A percentile compares a stretch with the other conserved stretches of the same genome.
phyloP scores from a whole-genome alignment of 495 filamentous ascomycete genomes.

The Penicillium salamii region DNA sequence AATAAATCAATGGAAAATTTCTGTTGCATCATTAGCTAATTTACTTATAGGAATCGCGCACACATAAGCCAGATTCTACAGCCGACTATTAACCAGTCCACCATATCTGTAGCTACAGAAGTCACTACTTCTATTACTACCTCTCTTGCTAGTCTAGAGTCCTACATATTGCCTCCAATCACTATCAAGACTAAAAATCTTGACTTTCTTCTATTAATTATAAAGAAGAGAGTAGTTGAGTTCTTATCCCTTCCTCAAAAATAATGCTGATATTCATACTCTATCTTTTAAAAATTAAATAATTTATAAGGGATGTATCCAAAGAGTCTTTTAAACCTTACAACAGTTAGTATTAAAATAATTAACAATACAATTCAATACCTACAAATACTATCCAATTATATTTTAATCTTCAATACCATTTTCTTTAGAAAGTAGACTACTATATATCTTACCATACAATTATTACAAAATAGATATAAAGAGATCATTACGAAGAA shows the following conservation, averaged over 20 bases:
- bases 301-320: not conserved
- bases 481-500: not conserved
- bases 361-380: constrained; percentile 1
- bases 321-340: not conserved
- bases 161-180: not conserved
- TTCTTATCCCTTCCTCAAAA: not conserved
- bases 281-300: not conserved
- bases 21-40: not conserved
- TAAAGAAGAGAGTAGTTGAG: not conserved
- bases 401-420: not conserved
- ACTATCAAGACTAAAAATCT: not conserved
- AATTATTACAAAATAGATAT: not conserved
- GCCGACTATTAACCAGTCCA: not conserved
- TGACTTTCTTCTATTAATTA: not conserved
- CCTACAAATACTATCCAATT: not conserved
- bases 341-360: not conserved
- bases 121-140: not conserved
- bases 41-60: not conserved
- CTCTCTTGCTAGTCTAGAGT: not conserved
- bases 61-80: not conserved
- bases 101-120: not conserved
- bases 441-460: not conserved
- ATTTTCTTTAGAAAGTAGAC: not conserved
- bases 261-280: not conserved
- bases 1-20: not conserved